These are phyloP conservation scores for Fusarium lateritium DNA, from an alignment of 2,329 filamentous ascomycete genomes.

Conservation along the genomic window DNA sequence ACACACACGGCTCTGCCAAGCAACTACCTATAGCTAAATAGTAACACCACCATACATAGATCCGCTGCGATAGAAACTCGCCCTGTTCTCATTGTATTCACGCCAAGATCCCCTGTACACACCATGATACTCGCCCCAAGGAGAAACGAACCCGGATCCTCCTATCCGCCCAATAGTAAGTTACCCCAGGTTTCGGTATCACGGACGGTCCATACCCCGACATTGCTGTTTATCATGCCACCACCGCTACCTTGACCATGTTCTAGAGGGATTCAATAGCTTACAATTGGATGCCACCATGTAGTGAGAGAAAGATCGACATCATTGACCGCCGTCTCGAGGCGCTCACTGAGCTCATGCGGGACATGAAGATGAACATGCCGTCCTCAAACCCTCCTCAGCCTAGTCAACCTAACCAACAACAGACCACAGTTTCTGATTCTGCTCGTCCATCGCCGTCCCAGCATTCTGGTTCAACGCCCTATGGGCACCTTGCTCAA, in stretches of 20 bases:
- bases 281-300: conserved; percentile 1
- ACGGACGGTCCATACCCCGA: neutral
- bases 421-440: conserved; percentile 34
- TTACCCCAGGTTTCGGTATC: neutral
- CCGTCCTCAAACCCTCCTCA: conserved; percentile 18
- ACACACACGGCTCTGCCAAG: neutral
- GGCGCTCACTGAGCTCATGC: conserved; percentile 53
- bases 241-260: neutral
- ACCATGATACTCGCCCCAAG: conserved; percentile 52
- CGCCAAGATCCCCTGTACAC: conserved; percentile 56
- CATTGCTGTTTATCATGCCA: neutral
- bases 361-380: conserved; percentile 52
- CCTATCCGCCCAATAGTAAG: conserved; percentile 57
- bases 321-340: conserved; percentile 56
- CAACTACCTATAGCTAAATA: conserved; percentile 15
- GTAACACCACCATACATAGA: conserved; percentile 40
- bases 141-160: conserved; percentile 57
- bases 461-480: conserved; percentile 35
- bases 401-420: conserved; percentile 13
- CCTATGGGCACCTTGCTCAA: conserved; percentile 38
- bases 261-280: neutral
- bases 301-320: conserved; percentile 58
- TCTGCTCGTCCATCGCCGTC: conserved; percentile 28
- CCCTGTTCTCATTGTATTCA: conserved; percentile 56
- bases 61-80: conserved; percentile 56